These are phyloP conservation scores for Starmerella bombi DNA, from an alignment of 805 yeast genomes.

Conservation along the genomic window DNA sequence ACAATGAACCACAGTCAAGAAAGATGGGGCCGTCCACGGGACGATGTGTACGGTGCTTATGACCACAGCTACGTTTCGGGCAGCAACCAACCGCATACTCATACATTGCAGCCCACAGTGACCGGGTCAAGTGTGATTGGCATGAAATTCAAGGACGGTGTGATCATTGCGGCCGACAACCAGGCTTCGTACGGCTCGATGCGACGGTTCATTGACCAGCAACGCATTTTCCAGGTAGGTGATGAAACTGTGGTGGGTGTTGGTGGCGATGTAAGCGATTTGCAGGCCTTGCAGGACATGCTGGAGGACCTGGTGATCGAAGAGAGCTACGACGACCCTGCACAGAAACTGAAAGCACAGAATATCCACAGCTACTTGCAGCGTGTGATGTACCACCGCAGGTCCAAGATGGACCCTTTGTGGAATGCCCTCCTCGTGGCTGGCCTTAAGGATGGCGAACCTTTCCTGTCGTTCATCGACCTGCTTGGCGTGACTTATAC, in stretches of 20 bases:
- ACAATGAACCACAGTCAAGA: slow-evolving; percentile 95
- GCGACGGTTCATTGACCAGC: slow-evolving; percentile 70
- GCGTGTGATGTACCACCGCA: slow-evolving; percentile 69
- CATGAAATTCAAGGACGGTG: slow-evolving; percentile 78
- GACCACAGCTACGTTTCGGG: slow-evolving; percentile 47
- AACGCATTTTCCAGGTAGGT: slow-evolving; percentile 77
- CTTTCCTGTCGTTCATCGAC: slow-evolving; percentile 77
- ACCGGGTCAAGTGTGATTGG: slow-evolving; percentile 95
- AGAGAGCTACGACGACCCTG: slow-evolving; percentile 51
- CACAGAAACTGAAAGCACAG: slow-evolving; percentile 60
- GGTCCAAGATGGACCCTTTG: slow-evolving; percentile 87
- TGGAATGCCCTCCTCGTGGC: slow-evolving; percentile 93
- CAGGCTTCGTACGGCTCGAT: slow-evolving; percentile 85
- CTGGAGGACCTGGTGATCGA: slow-evolving; percentile 70
- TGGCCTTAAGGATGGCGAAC: slow-evolving; percentile 64
- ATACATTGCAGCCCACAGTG: slow-evolving; percentile 87
- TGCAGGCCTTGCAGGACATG: slow-evolving; percentile 65
- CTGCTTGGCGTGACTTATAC: slow-evolving; percentile 82
- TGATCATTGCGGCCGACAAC: slow-evolving; percentile 89
- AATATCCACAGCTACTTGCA: slow-evolving; percentile 80
- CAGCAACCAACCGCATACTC: slow-evolving; percentile 50
- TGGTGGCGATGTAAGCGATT: slow-evolving; percentile 88
- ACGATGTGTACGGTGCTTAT: slow-evolving; percentile 69
- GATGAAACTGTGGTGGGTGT: slow-evolving; percentile 78
- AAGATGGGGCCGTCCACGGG: slow-evolving; percentile 90